Conservation (phyloP, 345 rosid species). For the thale cress (Arabidopsis thaliana) region TAIR10.1 NC_003076.8:24623501-24624000, state of each 20-base stretch:
- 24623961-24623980: conserved; percentile 19
- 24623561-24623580: conserved; percentile 13
- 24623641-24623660: neutral
- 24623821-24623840: neutral
- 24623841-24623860: neutral
- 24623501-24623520: conserved; percentile 10
- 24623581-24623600: conserved; percentile 18
- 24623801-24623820: conserved; percentile 9
- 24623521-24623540: conserved; percentile 29
- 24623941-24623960: conserved; percentile 45
- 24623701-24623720: neutral
- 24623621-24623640: neutral
- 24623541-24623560: neutral
- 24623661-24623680: neutral
- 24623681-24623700: neutral
- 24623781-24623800: neutral
- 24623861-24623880: conserved; percentile 1
- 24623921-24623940: conserved; percentile 29
- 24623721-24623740: neutral
- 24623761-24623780: neutral
- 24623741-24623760: conserved; percentile 2
- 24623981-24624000: conserved; percentile 15
- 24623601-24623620: neutral
- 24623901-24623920: conserved; percentile 35
- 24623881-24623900: conserved; percentile 32